A percentile compares a stretch with the other conserved stretches of the same genome.
phyloP scores from a whole-genome alignment of 1,284 basidiomycete species.

The Pseudozyma tsukubaensis region DNA sequence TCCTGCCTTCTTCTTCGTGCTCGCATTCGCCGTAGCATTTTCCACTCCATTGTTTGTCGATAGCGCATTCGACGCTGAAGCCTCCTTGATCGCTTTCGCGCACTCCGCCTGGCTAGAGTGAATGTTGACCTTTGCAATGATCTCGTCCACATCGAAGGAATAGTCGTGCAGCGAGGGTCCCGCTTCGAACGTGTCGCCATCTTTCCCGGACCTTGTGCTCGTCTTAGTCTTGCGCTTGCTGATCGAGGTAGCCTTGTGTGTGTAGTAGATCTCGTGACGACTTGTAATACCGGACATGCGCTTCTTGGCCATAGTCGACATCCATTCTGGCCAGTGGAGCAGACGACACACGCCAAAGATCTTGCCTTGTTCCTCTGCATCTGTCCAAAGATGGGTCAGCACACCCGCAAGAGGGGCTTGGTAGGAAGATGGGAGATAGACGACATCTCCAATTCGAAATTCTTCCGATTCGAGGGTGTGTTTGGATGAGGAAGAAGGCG shows the following conservation, averaged over 20 bases:
- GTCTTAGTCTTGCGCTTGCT: slow-evolving; percentile 45
- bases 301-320: slow-evolving; percentile 52
- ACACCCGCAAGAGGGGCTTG: slow-evolving; percentile 49
- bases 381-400: slow-evolving; percentile 50
- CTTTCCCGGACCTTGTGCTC: slow-evolving; percentile 30
- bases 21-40: background rate
- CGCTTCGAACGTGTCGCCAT: slow-evolving; percentile 45
- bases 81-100: slow-evolving; percentile 34
- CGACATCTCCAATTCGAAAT: slow-evolving; percentile 48
- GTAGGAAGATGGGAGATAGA: slow-evolving; percentile 51
- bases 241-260: slow-evolving; percentile 45
- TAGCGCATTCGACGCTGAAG: slow-evolving; percentile 20
- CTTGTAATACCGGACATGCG: slow-evolving; percentile 47
- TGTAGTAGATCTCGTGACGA: slow-evolving; percentile 58
- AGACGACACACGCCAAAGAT: slow-evolving; percentile 53
- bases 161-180: slow-evolving; percentile 48
- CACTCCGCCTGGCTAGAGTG: slow-evolving; percentile 27
- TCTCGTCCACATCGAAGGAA: slow-evolving; percentile 49
- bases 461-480: slow-evolving; percentile 27
- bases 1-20: slow-evolving; percentile 14
- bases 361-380: slow-evolving; percentile 36
- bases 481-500: slow-evolving; percentile 21
- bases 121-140: slow-evolving; percentile 43
- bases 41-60: slow-evolving; percentile 10
- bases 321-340: slow-evolving; percentile 54